phyloP scores from a whole-genome alignment of 2,329 filamentous ascomycete genomes.

The Talaromyces islandicus region DNA sequence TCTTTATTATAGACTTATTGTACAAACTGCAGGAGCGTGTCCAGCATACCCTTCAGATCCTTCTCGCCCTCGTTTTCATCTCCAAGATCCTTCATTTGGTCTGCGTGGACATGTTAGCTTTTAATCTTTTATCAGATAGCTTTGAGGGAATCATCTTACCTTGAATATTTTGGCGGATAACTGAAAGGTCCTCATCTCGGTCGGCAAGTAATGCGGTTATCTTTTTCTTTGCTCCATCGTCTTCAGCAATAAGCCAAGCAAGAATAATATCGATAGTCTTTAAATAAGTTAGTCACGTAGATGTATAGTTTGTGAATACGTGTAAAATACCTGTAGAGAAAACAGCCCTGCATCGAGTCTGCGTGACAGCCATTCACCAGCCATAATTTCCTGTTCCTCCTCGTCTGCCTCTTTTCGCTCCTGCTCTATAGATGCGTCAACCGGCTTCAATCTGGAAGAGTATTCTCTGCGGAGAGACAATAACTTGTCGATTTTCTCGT shows the following conservation, averaged over 20 bases:
- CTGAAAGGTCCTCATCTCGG: conserved; percentile 58
- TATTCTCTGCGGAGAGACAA: conserved; percentile 68
- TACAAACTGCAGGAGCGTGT: conserved; percentile 47
- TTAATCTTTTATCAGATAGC: conserved; percentile 6
- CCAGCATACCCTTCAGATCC: conserved; percentile 59
- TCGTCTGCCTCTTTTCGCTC: conserved; percentile 51
- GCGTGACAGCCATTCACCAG: conserved; percentile 66
- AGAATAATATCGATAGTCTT: conserved; percentile 71
- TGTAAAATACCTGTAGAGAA: conserved; percentile 56
- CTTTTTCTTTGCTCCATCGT: conserved; percentile 63
- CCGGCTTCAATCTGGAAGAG: conserved; percentile 53
- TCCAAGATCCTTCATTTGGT: conserved; percentile 57
- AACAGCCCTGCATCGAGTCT: conserved; percentile 81
- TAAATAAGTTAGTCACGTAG: not conserved
- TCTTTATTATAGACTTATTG: conserved; percentile 10
- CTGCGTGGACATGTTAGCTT: conserved; percentile 24
- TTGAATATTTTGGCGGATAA: conserved; percentile 62
- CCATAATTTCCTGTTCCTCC: conserved; percentile 57
- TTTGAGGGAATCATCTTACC: conserved; percentile 33
- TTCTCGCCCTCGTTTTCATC: conserved; percentile 50
- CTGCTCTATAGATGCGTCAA: conserved; percentile 57
- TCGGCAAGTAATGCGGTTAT: conserved; percentile 62
- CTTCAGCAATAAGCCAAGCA: conserved; percentile 88
- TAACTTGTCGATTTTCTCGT: conserved; percentile 72
- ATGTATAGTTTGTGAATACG: not conserved